Evolutionary conservation across 257 asterid genomes (phyloP), one percentile per base, ranked within the genome.

Genomic region (Vinca minor): DNA sequence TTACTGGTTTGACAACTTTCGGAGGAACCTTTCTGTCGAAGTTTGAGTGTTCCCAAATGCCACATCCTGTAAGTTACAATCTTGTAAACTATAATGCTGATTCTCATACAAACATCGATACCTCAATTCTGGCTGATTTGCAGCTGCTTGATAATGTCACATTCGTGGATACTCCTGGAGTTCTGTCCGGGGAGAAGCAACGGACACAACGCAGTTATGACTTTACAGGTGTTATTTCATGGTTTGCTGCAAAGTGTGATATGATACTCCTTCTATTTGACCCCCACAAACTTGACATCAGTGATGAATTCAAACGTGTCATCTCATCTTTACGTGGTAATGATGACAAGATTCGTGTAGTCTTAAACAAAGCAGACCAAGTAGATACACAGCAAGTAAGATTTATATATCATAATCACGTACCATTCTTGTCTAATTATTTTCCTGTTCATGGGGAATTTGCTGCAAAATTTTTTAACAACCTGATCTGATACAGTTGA

Each of bases 211-310:
- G 98, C 62, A 92, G 97, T 73, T 92, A 92, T 69, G 98, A 92
- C 72, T 92, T 92, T 71, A 92, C 97, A 0, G 98, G 98, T 32
- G 98, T 87, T 48, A 89, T 89, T 72, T 92, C 98, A 39, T 92
- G 98, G 98, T 92, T 92, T 80, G 98, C 98, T 13, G 91, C 97
- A 31, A 92, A 92, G 77, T 89, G 94, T 18, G 98, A 92, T 72
- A 45, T 92, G 57, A 87, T 92, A 59, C 95, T 92, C 64, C 97
- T 92, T 36, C 69, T 92, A 3, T 92, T 92, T 73, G 98, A 92
- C 64, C 98, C 98, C 50, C 98, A 92, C 77, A 92, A 92, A 36
- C 96, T 92, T 63, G 98, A 92, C 74, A 89, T 92, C 45, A 92
- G 98, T 50, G 98, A 89, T 59, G 98, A 92, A 78, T 92, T 92